Evolutionary conservation across 2,329 filamentous ascomycete species (phyloP), one percentile per base, ranked within the genome.

Genomic region (Coleophoma cylindrospora): DNA sequence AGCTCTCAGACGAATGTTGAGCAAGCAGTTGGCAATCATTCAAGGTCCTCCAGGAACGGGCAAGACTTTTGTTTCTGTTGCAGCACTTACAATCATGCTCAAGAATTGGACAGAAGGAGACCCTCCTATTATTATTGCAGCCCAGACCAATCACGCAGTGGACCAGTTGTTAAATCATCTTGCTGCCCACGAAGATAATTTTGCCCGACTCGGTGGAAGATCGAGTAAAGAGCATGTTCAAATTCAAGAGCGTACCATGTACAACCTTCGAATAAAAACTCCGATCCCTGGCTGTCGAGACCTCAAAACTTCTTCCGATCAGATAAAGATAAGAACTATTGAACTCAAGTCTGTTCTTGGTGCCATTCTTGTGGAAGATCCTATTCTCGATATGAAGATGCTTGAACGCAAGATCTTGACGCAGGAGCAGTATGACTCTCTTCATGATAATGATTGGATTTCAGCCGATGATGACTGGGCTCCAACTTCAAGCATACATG

Each of bases 71-170:
- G 86, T 91, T 0, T 94, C 89, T 0, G 81, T 92, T 2, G 71
- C 83, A 22, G 86, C 86, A 0, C 66, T 96, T 10, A 81, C 79
- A 43, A 73, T 85, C 1, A 70, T 91, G 48, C 70, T 89, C 0
- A 67, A 74, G 1, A 88, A 86, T 48, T 75, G 80, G 60, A 63
- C 65, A 2, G 59, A 63, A 2, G 72, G 68, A 0, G 81, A 85
- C 50, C 77, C 83, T 9, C 88, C 88, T 0, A 83, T 96, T 32
- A 75, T 96, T 17, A 74, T 96, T 3, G 80, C 90, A 0, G 90
- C 89, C 8, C 90, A 96, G 60, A 96, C 91, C 0, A 96, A 96
- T 52, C 90, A 96, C 66, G 91, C 91, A 0, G 71, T 96, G 0
- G 91, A 96, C 58, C 91, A 96, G 62, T 73, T 96, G 0, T 72